Evolutionary conservation across 1,139 yeast species (phyloP).

Genomic region (Geotrichum klebahnii): DNA sequence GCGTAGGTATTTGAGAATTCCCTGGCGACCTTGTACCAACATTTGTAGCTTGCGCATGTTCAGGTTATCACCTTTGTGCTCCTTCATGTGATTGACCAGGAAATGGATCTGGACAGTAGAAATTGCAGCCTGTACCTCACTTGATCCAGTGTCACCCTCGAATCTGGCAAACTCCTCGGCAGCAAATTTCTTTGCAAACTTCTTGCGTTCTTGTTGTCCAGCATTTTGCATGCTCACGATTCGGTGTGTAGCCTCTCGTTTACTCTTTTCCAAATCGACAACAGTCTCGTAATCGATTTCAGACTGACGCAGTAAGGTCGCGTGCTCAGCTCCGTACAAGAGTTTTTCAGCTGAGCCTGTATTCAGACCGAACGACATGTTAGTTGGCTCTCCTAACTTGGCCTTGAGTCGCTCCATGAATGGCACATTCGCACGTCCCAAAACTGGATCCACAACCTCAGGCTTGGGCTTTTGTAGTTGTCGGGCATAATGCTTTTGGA

Average conservation of each 20-base stretch:
- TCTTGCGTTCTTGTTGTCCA: constrained; percentile 53
- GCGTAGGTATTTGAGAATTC: constrained; percentile 74
- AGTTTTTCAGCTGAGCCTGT: constrained; percentile 65
- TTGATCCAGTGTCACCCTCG: constrained; percentile 89
- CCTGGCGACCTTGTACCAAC: constrained; percentile 85
- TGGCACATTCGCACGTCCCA: constrained; percentile 65
- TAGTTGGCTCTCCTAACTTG: constrained; percentile 60
- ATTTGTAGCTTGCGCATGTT: constrained; percentile 70
- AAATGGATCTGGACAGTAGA: constrained; percentile 76
- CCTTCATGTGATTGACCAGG: constrained; percentile 69
- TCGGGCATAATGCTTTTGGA: constrained; percentile 37
- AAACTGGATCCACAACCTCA: constrained; percentile 64
- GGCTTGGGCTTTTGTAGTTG: constrained; percentile 34
- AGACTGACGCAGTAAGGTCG: constrained; percentile 45
- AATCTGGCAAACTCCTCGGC: constrained; percentile 72
- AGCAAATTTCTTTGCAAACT: constrained; percentile 61
- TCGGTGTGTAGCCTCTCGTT: constrained; percentile 65
- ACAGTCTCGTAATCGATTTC: constrained; percentile 29
- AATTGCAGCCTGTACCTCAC: constrained; percentile 94
- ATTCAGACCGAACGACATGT: constrained; percentile 42
- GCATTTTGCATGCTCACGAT: constrained; percentile 74
- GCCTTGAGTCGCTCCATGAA: constrained; percentile 65
- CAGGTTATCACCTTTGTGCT: constrained; percentile 66
- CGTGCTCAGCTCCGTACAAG: constrained; percentile 70
- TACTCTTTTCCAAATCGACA: constrained; percentile 50